phyloP scores from a whole-genome alignment of 2,329 filamentous ascomycete species.

The Parastagonospora nodorum region DNA sequence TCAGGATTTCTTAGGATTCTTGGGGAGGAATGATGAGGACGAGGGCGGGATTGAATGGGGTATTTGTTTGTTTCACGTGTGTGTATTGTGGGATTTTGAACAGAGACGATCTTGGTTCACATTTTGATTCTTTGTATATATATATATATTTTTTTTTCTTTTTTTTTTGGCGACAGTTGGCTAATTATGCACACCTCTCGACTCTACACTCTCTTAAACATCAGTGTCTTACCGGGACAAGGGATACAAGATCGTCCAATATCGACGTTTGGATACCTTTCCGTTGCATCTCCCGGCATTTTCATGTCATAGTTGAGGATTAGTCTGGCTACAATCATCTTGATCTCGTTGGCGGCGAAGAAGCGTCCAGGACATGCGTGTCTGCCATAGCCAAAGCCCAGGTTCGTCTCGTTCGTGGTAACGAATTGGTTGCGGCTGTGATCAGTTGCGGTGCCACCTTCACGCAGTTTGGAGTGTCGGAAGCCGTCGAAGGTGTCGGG shows the following conservation, averaged over 20 bases:
- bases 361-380: slow-evolving; percentile 43
- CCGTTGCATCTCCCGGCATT: slow-evolving; percentile 19
- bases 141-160: neutral
- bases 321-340: slow-evolving; percentile 36
- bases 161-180: neutral
- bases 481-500: slow-evolving; percentile 38
- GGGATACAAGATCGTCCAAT: slow-evolving; percentile 15
- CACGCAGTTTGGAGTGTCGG: slow-evolving; percentile 36
- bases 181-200: neutral
- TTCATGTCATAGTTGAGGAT: slow-evolving; percentile 37
- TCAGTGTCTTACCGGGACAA: slow-evolving; percentile 17
- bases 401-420: slow-evolving; percentile 28
- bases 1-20: neutral
- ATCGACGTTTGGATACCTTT: slow-evolving; percentile 21
- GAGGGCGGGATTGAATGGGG: no score
- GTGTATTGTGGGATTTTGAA: no score
- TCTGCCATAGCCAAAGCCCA: slow-evolving; percentile 37
- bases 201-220: slow-evolving; percentile 22
- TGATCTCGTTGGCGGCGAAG: slow-evolving; percentile 42
- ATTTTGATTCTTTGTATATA: no score
- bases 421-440: slow-evolving; percentile 41
- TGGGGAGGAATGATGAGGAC: no score
- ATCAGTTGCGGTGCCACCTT: slow-evolving; percentile 22
- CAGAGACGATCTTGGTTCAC: no score
- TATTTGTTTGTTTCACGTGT: no score